A percentile compares a stretch with the other conserved stretches of the same genome.
These are phyloP conservation scores for Mycena citricolor DNA, from an alignment of 1,284 basidiomycete species.

Conservation along the genomic window DNA sequence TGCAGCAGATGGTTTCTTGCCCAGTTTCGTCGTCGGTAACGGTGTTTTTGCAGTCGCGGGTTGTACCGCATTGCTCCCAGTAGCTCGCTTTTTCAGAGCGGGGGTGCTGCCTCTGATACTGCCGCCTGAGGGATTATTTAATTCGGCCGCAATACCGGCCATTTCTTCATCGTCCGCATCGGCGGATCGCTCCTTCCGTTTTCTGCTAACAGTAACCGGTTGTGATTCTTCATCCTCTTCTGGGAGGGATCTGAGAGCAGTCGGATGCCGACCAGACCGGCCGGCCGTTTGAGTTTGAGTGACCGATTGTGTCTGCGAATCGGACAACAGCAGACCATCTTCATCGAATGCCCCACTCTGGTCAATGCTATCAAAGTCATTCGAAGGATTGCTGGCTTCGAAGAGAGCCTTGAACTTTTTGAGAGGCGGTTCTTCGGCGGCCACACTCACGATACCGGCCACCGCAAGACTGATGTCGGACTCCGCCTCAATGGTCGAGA, in stretches of 20 bases:
- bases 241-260: conserved; percentile 38
- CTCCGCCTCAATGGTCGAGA: too few relatives aligned
- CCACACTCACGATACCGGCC: conserved; percentile 31
- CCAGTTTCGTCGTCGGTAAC: neutral
- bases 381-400: conserved; percentile 61
- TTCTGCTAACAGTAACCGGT: conserved; percentile 28
- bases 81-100: conserved; percentile 22
- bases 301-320: conserved; percentile 37
- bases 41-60: conserved; percentile 6
- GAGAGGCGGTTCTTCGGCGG: conserved; percentile 49
- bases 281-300: conserved; percentile 30
- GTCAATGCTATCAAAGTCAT: conserved; percentile 25
- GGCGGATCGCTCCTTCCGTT: conserved; percentile 33
- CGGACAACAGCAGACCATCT: conserved; percentile 15
- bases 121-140: conserved; percentile 12
- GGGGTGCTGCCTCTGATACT: conserved; percentile 18
- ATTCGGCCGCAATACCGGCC: conserved; percentile 30
- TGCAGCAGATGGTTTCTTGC: conserved; percentile 19
- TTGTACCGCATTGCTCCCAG: conserved; percentile 13
- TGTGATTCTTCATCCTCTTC: conserved; percentile 51
- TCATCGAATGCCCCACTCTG: conserved; percentile 24
- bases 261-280: conserved; percentile 14
- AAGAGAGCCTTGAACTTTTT: conserved; percentile 73
- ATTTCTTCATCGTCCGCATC: conserved; percentile 41
- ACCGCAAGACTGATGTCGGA: too few relatives aligned